Evolutionary conservation across 257 asterid species (phyloP).

Genomic region (Gynochthodes officinalis): DNA sequence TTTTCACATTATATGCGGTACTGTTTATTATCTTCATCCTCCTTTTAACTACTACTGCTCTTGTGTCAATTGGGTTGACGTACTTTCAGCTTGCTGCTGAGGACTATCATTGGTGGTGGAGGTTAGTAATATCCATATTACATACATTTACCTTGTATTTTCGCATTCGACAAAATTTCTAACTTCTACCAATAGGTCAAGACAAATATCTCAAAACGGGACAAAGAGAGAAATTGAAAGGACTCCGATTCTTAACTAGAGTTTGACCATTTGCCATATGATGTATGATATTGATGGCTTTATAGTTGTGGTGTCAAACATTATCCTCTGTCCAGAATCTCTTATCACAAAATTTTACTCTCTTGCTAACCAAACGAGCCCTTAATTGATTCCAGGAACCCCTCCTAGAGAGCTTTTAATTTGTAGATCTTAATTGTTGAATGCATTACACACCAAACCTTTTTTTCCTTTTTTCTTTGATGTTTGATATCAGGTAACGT

Average conservation of each 20-base stretch:
- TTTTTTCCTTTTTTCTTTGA: too few relatives aligned
- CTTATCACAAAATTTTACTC: background rate
- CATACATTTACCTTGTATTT: background rate
- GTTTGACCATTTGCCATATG: background rate
- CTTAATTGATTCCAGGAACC: background rate
- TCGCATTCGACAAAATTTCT: background rate
- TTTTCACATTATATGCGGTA: constrained; percentile 19
- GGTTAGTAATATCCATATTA: constrained; percentile 4
- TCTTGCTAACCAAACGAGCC: too few relatives aligned
- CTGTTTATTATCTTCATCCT: constrained; percentile 18
- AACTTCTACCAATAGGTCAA: background rate
- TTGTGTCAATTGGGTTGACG: constrained; percentile 17
- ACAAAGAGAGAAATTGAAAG: background rate
- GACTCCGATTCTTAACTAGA: background rate
- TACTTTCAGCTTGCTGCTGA: constrained; percentile 22
- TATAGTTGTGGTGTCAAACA: background rate
- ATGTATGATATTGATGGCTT: background rate
- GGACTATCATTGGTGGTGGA: constrained; percentile 32
- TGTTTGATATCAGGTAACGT: too few relatives aligned
- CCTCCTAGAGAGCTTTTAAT: background rate
- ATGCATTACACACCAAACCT: too few relatives aligned
- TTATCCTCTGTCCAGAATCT: background rate
- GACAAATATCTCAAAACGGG: background rate
- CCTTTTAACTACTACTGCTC: constrained; percentile 17
- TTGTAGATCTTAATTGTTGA: background rate